Evolutionary conservation across 768 basidiomycete genomes (phyloP).

Genomic region (Steccherinum ochraceum): DNA sequence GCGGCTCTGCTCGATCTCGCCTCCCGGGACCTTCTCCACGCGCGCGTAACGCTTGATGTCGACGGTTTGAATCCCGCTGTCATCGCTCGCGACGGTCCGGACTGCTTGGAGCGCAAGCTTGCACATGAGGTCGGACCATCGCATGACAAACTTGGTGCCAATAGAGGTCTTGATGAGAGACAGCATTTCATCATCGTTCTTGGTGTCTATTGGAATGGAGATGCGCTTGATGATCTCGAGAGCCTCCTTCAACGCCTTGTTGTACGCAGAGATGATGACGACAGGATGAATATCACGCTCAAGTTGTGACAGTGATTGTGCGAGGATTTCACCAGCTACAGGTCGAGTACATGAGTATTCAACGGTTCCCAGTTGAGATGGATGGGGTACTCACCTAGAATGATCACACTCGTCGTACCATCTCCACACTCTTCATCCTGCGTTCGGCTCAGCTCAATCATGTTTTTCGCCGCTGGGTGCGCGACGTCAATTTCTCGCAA

Average conservation of each 20-base stretch:
- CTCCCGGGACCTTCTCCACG: constrained; percentile 96
- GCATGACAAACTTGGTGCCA: constrained; percentile 94
- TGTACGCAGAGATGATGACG: constrained; percentile 97
- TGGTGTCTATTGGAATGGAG: constrained; percentile 84
- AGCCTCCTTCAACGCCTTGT: constrained; percentile 90
- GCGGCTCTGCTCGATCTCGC: constrained; percentile 88
- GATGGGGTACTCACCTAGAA: constrained; percentile 59
- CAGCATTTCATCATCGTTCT: constrained; percentile 87
- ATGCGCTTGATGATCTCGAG: constrained; percentile 84
- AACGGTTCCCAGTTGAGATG: not conserved
- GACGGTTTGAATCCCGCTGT: constrained; percentile 75
- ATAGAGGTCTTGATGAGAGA: constrained; percentile 97
- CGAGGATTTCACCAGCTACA: constrained; percentile 92
- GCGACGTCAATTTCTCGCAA: constrained; percentile 98
- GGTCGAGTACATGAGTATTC: not conserved
- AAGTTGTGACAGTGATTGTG: constrained; percentile 86
- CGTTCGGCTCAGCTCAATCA: constrained; percentile 97
- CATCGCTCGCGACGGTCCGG: constrained; percentile 76
- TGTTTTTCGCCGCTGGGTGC: constrained; percentile 98
- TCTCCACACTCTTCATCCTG: constrained; percentile 99
- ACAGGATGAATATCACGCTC: constrained; percentile 98
- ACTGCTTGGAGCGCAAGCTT: constrained; percentile 89
- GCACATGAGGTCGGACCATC: constrained; percentile 99
- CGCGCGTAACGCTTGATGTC: constrained; percentile 98
- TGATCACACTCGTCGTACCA: constrained; percentile 97